Evolutionary conservation across 345 rosid genomes (phyloP).

Genomic region (Corchorus capsularis): DNA sequence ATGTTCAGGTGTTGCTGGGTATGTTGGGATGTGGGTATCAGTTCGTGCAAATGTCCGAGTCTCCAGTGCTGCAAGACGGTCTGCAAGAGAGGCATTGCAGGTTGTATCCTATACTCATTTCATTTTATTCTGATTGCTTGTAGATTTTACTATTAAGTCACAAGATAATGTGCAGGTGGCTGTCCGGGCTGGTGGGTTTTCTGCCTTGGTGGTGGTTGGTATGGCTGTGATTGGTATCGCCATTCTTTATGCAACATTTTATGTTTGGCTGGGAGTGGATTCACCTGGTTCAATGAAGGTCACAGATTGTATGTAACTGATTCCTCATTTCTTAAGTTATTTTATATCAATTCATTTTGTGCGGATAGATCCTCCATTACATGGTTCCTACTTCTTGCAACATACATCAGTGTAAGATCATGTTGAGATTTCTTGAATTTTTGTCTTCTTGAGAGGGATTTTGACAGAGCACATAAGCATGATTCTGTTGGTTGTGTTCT

Average conservation of each 20-base stretch:
- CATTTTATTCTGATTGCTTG: constrained; percentile 21
- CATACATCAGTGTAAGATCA: neutral
- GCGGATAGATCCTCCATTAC: neutral
- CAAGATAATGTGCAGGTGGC: constrained; percentile 60
- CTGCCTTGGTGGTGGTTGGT: constrained; percentile 98
- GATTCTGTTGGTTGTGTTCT: neutral
- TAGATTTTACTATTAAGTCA: constrained; percentile 31
- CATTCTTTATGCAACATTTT: constrained; percentile 87
- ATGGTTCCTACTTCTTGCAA: neutral
- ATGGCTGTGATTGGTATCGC: constrained; percentile 98
- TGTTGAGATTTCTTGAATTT: constrained; percentile 9
- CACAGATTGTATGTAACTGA: constrained; percentile 71
- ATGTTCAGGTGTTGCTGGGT: constrained; percentile 95
- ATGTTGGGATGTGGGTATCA: constrained; percentile 99
- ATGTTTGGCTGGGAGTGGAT: constrained; percentile 91
- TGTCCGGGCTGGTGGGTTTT: constrained; percentile 98
- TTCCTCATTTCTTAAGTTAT: neutral
- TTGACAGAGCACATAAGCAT: neutral
- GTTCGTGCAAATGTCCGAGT: constrained; percentile 99
- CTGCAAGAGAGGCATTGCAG: constrained; percentile 99
- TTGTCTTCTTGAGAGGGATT: neutral
- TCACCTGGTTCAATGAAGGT: constrained; percentile 86
- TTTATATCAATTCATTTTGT: neutral
- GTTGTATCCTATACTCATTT: constrained; percentile 41
- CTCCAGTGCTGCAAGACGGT: constrained; percentile 97